phyloP scores from a whole-genome alignment of 345 rosid genomes.

The Arabis hirsuta region DNA sequence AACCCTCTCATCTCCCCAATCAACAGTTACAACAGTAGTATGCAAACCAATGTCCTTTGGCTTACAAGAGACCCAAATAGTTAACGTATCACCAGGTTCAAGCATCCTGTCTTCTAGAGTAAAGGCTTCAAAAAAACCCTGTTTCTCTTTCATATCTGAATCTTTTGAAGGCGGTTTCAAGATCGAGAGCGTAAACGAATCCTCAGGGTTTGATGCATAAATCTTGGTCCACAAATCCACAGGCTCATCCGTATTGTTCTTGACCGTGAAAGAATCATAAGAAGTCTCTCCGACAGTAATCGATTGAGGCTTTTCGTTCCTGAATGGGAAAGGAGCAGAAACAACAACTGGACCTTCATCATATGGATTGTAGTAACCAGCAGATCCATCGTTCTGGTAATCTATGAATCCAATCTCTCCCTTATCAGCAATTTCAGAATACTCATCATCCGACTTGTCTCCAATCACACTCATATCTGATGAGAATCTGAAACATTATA shows the following conservation, averaged over 20 bases:
- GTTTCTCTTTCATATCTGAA: conserved; percentile 25
- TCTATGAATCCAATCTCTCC: conserved; percentile 80
- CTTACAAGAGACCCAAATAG: conserved; percentile 81
- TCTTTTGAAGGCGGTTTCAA: conserved; percentile 60
- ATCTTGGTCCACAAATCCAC: conserved; percentile 72
- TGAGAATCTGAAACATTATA: conserved; percentile 12
- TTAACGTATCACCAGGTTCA: conserved; percentile 65
- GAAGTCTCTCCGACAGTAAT: conserved; percentile 60
- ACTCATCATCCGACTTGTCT: conserved; percentile 65
- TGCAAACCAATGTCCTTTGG: conserved; percentile 71
- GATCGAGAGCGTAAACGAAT: conserved; percentile 68
- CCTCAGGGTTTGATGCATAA: conserved; percentile 63
- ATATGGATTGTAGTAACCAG: conserved; percentile 50
- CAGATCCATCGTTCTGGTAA: conserved; percentile 61
- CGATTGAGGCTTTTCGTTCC: conserved; percentile 65
- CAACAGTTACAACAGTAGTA: conserved; percentile 65
- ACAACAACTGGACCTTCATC: conserved; percentile 66
- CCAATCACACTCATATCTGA: conserved; percentile 55
- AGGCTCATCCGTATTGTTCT: conserved; percentile 59
- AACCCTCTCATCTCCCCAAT: conserved; percentile 52
- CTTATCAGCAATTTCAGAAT: conserved; percentile 71
- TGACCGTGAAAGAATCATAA: conserved; percentile 55
- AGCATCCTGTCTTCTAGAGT: conserved; percentile 82
- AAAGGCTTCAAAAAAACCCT: conserved; percentile 52
- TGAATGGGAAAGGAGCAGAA: conserved; percentile 74